Base-by-base conservation (phyloP, 1,284 basidiomycete genomes). In the Ceratobasidium sp. region DNA sequence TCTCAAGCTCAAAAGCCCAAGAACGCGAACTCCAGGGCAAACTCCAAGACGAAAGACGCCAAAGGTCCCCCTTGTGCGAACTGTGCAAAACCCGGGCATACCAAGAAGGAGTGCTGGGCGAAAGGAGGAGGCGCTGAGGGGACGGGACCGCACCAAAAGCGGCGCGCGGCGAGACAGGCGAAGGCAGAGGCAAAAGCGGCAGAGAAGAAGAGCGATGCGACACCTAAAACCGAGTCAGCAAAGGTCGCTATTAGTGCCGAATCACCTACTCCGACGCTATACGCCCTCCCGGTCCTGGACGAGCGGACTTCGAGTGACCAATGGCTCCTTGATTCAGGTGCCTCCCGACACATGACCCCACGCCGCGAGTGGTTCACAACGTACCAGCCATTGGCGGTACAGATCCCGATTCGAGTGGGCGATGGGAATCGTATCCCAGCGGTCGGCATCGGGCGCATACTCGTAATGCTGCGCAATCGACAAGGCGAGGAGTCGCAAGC, bases 81-180 rank as follows among this genome's bases (percentile, higher is more conserved):
- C 61, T 64, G 72, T 26, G 44, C 26, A 42, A 26, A 44, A 20
- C 60, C 44, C 12, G 72, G 72, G 2, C 72, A 76, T 40, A n/a
- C 53, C 3, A 51, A 64, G 39, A 44, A n/a, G n/a, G 49, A 76
- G 13, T 76, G 72, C 58, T 79, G 78, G 78, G 63, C 73, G 10
- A 64, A 77, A 26, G 84, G 85, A 13, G 84, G 84, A 4, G 75
- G 75, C 9, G 77, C 69, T 18, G 78, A 77, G 51, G 78, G 69
- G 28, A 46, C 53, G 9, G 73, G 64, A 49, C 64, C 64, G 42
- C 44, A 18, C 28, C 64, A 67, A 15, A 23, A 18, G 18, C 40
- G 33, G 6, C 63, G 63, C 5, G n/a, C 20, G 7, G 55, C 55
- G 26, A 58, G n/a, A 20, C 55, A 42, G 63, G 39, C 40, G 6